These are phyloP conservation scores for Cladosporium halotolerans DNA, from an alignment of 2,329 filamentous ascomycete genomes.

Conservation along the genomic window DNA sequence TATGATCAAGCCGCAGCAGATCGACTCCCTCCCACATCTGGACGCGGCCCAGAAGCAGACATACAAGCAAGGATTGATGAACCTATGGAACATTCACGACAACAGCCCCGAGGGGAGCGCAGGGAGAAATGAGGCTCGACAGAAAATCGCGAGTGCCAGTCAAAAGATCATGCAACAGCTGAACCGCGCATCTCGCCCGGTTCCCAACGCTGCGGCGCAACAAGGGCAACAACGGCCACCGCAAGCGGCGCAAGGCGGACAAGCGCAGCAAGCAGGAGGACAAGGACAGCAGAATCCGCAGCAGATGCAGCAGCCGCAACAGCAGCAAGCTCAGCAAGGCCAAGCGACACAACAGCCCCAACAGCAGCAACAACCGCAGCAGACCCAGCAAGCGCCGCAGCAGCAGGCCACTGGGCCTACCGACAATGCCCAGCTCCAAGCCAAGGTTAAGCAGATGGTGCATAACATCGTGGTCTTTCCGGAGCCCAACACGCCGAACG, in stretches of 20 bases:
- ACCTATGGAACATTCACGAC: slow-evolving; percentile 49
- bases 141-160: slow-evolving; percentile 43
- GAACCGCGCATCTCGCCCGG: slow-evolving; percentile 15
- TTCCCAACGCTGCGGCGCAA: slow-evolving; percentile 16
- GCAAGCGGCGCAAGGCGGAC: slow-evolving; percentile 6
- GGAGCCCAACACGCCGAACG: slow-evolving; percentile 10
- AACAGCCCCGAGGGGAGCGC: slow-evolving; percentile 42
- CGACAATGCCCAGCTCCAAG: slow-evolving; percentile 11
- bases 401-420: slow-evolving; percentile 19
- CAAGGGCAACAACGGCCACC: slow-evolving; percentile 20
- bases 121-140: slow-evolving; percentile 45
- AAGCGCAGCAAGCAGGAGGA: slow-evolving; percentile 5
- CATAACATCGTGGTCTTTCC: slow-evolving; percentile 15
- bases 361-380: slow-evolving; percentile 11
- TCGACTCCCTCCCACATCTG: slow-evolving; percentile 48
- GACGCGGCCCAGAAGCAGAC: slow-evolving; percentile 50
- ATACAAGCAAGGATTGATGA: slow-evolving; percentile 49
- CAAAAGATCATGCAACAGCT: slow-evolving; percentile 41
- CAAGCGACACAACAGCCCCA: background rate
- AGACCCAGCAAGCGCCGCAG: slow-evolving; percentile 13
- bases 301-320: slow-evolving; percentile 11
- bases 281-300: slow-evolving; percentile 16
- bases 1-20: slow-evolving; percentile 46
- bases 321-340: slow-evolving; percentile 14
- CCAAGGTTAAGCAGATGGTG: slow-evolving; percentile 13